These are phyloP conservation scores for Aspergillus carlsbadensis DNA, from an alignment of 495 filamentous ascomycete genomes.

Conservation along the genomic window DNA sequence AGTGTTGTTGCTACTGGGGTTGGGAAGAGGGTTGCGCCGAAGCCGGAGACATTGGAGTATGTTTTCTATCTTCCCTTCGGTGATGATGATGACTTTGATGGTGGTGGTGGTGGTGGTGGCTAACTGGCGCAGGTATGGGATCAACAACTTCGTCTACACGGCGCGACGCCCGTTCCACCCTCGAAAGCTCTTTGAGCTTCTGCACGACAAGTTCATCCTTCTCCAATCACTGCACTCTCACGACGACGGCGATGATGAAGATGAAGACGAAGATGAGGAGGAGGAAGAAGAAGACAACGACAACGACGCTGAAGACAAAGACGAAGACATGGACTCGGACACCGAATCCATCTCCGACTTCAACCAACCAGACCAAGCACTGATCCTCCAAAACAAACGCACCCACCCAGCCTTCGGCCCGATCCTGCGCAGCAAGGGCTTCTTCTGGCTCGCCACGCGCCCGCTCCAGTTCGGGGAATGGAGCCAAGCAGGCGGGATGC, in stretches of 20 bases:
- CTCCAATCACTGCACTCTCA: constrained; percentile 30
- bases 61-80: constrained; percentile 6
- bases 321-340: constrained; percentile 24
- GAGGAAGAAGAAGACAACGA: constrained; percentile 37
- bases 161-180: constrained; percentile 55
- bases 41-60: constrained; percentile 57
- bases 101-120: neutral
- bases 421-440: constrained; percentile 48
- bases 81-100: neutral
- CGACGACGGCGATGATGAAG: constrained; percentile 37
- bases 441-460: constrained; percentile 47
- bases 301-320: constrained; percentile 25
- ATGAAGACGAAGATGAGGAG: constrained; percentile 35
- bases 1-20: constrained; percentile 39
- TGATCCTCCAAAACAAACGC: constrained; percentile 45
- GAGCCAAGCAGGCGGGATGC: constrained; percentile 60
- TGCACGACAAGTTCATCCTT: constrained; percentile 56
- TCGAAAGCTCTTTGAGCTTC: constrained; percentile 43
- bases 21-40: constrained; percentile 47
- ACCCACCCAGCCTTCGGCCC: constrained; percentile 39
- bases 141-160: constrained; percentile 57
- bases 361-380: constrained; percentile 32
- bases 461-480: constrained; percentile 52
- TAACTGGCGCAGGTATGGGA: constrained; percentile 38
- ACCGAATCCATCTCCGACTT: constrained; percentile 31